Base-by-base conservation (phyloP, 1,139 yeast species). In the Debaryomycetaceae sp. region DNA sequence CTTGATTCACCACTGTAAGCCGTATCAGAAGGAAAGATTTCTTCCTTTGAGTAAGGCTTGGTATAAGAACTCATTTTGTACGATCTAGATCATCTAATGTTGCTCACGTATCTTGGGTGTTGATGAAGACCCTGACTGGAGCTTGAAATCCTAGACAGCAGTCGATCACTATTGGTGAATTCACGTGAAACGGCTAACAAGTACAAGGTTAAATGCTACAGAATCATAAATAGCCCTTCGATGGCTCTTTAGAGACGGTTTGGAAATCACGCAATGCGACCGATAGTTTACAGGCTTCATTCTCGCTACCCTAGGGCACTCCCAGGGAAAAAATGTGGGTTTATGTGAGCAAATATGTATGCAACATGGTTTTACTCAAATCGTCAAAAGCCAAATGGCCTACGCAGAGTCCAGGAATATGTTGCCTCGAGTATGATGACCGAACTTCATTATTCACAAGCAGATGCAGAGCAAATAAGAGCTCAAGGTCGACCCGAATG, bases 341-440 rank as follows among this genome's bases (percentile, higher is more conserved):
- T 27, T 3, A 27, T 27, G 20, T 17, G 11, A 27, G 11, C 31
- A 27, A n/a, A 55, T 52, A 75, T 85, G 89, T 85, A 63, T 72
- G 89, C 90, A 80, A 83, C 87, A 85, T 85, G 90, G 91, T 85
- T 85, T 85, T 84, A 84, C 93, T 85, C 90, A 83, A 83, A 78
- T 85, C 90, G 83, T 81, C 78, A 85, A 70, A 53, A 78, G 88
- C 78, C 87, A 79, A 58, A 78, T 70, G 82, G 70, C 87, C 83
- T 85, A 75, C 90, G 88, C 83, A 85, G 87, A 78, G 93, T 83
- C 75, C 84, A 85, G 95, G 95, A 86, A 86, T 86, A 86, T 86
- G 88, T 86, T 80, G 91, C 89, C 74, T 65, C 78, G 70, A 58
- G 60, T 60, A 58, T 52, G 45, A 45, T 52, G 74, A 73, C 65